A percentile compares a stretch with the other conserved stretches of the same genome.
These are phyloP conservation scores for Bruguiera parviflora DNA, from an alignment of 345 rosid species.

Conservation along the genomic window DNA sequence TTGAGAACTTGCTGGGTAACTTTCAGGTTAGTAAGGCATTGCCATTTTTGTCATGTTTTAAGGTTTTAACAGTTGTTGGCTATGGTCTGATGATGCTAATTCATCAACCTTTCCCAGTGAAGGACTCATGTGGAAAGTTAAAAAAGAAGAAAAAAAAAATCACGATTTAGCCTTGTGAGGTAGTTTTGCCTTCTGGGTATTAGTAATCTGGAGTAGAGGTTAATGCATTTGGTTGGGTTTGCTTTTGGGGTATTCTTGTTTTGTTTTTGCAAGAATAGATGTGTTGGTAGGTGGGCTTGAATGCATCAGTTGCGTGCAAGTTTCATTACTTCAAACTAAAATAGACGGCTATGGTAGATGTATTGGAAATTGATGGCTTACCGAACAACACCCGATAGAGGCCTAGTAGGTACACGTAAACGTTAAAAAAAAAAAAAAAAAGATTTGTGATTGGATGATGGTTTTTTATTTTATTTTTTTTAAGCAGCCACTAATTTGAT, in stretches of 20 bases:
- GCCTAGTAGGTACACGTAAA: background rate
- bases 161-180: no score
- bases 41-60: background rate
- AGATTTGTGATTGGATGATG: background rate
- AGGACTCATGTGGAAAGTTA: no score
- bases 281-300: background rate
- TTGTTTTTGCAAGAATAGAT: background rate
- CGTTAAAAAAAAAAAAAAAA: no score
- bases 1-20: background rate
- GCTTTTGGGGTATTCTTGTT: background rate
- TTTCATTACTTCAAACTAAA: background rate
- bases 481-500: background rate
- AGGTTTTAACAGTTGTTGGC: background rate
- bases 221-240: background rate
- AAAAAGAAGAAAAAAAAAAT: no score
- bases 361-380: background rate
- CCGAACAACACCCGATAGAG: background rate
- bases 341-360: background rate
- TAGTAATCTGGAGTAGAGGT: background rate
- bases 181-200: background rate
- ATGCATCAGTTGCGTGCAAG: background rate
- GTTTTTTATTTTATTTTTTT: background rate
- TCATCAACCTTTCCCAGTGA: no score
- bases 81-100: background rate
- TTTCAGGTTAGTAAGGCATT: conserved; percentile 10